Evolutionary conservation across 1,139 yeast species (phyloP).

Genomic region (Sugiyamaella castrensis): DNA sequence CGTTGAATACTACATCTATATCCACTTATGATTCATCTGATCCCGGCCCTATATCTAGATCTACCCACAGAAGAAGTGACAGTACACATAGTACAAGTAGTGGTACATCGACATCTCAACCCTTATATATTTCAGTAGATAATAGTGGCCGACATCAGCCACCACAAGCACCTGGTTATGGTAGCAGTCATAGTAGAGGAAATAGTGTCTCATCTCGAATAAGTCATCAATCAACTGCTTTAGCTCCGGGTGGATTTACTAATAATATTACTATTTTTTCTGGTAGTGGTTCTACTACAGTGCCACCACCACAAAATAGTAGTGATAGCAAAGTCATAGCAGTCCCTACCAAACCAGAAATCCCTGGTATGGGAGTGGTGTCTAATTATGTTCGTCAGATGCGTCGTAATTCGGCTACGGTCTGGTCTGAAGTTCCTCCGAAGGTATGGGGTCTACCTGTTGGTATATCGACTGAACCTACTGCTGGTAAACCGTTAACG

Average conservation of each 20-base stretch:
- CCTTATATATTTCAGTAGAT: conserved; percentile 15
- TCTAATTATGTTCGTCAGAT: conserved; percentile 56
- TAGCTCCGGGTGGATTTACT: background rate
- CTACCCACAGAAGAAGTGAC: conserved; percentile 16
- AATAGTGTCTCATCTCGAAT: conserved; percentile 17
- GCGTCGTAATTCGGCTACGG: conserved; percentile 54
- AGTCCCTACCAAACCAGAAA: conserved; percentile 3
- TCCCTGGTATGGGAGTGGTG: conserved; percentile 30
- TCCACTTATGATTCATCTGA: conserved; percentile 5
- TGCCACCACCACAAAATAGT: background rate
- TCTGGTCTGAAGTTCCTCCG: conserved; percentile 49
- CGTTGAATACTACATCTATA: background rate
- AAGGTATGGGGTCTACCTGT: conserved; percentile 62
- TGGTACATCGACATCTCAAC: conserved; percentile 17
- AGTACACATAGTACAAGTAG: conserved; percentile 20
- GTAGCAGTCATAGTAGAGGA: conserved; percentile 15
- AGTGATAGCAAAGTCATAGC: background rate
- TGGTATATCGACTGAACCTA: conserved; percentile 52
- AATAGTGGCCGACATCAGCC: background rate
- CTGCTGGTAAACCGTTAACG: conserved; percentile 28
- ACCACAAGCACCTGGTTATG: conserved; percentile 1
- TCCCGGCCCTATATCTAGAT: conserved; percentile 5
- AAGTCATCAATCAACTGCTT: conserved; percentile 8
- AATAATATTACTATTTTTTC: conserved; percentile 1
- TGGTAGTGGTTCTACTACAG: background rate